Percentiles rank a stretch among this genome's conserved stretches.
Evolutionary conservation across 106 monocot genomes (phyloP).

Genomic region (Allium sativum): DNA sequence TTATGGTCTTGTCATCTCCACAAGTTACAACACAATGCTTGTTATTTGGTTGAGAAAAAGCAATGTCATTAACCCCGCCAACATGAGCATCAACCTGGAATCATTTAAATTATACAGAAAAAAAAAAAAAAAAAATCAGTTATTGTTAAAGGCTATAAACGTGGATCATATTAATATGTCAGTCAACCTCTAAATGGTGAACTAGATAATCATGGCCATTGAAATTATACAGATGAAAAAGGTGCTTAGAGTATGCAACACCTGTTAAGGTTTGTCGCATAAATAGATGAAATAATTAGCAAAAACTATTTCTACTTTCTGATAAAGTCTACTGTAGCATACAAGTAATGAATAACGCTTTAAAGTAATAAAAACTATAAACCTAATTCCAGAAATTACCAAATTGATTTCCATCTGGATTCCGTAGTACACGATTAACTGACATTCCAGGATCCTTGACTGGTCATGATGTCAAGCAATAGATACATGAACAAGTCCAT

Average conservation of each 20-base stretch:
- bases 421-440: conserved; percentile 37
- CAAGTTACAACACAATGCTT: conserved; percentile 50
- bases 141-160: neutral
- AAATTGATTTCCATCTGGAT: conserved; percentile 28
- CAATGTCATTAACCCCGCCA: conserved; percentile 80
- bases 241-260: conserved; percentile 45
- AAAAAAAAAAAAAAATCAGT: conserved; percentile 5
- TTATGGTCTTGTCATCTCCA: conserved; percentile 77
- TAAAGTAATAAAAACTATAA: no score
- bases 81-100: conserved; percentile 76
- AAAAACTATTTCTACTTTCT: neutral
- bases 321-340: neutral
- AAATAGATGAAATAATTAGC: neutral
- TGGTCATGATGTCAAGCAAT: neutral
- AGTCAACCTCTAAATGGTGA: conserved; percentile 33
- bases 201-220: conserved; percentile 28
- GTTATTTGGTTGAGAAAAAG: conserved; percentile 52
- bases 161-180: neutral
- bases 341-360: no score
- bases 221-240: conserved; percentile 46
- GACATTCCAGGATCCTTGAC: conserved; percentile 31
- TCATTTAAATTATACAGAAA: neutral
- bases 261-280: conserved; percentile 4
- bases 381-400: conserved; percentile 16
- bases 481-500: no score